Percentiles rank a stretch among this genome's conserved stretches.
Conservation (phyloP, 768 basidiomycete species). For the Rhodosporidiobolus sp. region DNA sequence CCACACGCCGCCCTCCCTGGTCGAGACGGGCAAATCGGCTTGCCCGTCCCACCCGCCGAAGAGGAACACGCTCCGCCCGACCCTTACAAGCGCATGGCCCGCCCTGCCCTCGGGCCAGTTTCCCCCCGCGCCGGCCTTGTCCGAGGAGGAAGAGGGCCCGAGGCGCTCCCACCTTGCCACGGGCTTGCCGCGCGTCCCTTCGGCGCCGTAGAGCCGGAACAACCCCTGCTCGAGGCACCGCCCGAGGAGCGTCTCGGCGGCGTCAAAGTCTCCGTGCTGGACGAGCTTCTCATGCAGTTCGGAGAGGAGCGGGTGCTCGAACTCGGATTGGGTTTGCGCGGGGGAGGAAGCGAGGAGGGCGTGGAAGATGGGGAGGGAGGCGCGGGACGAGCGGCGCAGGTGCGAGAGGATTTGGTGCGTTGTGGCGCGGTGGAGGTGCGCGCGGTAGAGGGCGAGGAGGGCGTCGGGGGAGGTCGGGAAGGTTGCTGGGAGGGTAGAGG, state of each 20-base stretch:
- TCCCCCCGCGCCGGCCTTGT: not conserved
- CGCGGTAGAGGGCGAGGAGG: not conserved
- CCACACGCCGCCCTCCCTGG: conserved; percentile 27
- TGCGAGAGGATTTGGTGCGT: conserved; percentile 29
- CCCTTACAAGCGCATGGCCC: conserved; percentile 36
- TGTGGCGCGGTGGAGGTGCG: not conserved
- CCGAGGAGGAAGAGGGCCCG: not conserved
- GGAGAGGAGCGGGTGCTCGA: conserved; percentile 29
- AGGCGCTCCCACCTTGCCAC: conserved; percentile 28
- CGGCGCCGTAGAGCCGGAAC: not conserved
- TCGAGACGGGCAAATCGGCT: not conserved
- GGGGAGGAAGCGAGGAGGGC: conserved; percentile 2
- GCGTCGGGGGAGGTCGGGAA: not conserved
- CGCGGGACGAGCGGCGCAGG: conserved; percentile 22
- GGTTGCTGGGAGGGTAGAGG: not conserved
- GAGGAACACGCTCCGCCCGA: conserved; percentile 28
- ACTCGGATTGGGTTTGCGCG: not conserved
- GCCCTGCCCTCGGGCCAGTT: conserved; percentile 15
- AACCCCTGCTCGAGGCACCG: not conserved
- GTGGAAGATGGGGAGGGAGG: conserved; percentile 2
- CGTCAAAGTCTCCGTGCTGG: conserved; percentile 10
- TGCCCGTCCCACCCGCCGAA: conserved; percentile 34
- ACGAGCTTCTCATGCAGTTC: conserved; percentile 16
- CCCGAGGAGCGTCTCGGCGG: conserved; percentile 19
- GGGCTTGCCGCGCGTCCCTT: conserved; percentile 1